These are phyloP conservation scores for Microthyrium microscopicum DNA, from an alignment of 2,329 filamentous ascomycete genomes.

Conservation along the genomic window DNA sequence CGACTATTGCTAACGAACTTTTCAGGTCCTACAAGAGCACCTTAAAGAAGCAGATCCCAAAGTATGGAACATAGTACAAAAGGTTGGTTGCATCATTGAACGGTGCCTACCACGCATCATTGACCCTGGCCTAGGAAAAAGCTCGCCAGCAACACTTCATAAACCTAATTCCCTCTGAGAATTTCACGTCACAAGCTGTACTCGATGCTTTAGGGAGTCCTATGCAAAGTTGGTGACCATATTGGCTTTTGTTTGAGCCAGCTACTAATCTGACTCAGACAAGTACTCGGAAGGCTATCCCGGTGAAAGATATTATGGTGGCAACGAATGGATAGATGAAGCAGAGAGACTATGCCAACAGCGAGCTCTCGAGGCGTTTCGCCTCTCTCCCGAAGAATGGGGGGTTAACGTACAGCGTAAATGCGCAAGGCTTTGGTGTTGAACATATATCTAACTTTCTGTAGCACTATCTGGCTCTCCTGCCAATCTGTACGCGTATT, in stretches of 20 bases:
- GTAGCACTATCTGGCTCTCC: constrained; percentile 64
- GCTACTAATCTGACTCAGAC: constrained; percentile 37
- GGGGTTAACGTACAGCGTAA: constrained; percentile 91
- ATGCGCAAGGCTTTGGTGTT: constrained; percentile 8
- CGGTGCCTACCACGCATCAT: too few species aligned
- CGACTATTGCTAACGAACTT: background rate
- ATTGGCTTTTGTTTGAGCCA: constrained; percentile 48
- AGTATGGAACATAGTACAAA: constrained; percentile 79
- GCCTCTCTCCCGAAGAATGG: constrained; percentile 76
- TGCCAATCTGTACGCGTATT: constrained; percentile 72
- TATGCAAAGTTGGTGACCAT: constrained; percentile 22
- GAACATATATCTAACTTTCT: background rate
- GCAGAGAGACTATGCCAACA: constrained; percentile 91
- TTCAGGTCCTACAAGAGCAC: constrained; percentile 59
- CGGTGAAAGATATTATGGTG: constrained; percentile 95
- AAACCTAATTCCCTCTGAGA: constrained; percentile 97
- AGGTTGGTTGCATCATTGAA: constrained; percentile 36
- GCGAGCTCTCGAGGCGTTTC: constrained; percentile 82
- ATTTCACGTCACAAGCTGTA: constrained; percentile 95
- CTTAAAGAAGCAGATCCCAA: constrained; percentile 73
- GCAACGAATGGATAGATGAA: constrained; percentile 96
- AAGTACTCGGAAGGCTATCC: constrained; percentile 99
- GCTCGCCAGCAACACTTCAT: constrained; percentile 93
- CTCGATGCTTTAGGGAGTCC: constrained; percentile 76
- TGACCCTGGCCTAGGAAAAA: constrained; percentile 53